Evolutionary conservation across 768 basidiomycete species (phyloP).

Genomic region (Mycena galopus): DNA sequence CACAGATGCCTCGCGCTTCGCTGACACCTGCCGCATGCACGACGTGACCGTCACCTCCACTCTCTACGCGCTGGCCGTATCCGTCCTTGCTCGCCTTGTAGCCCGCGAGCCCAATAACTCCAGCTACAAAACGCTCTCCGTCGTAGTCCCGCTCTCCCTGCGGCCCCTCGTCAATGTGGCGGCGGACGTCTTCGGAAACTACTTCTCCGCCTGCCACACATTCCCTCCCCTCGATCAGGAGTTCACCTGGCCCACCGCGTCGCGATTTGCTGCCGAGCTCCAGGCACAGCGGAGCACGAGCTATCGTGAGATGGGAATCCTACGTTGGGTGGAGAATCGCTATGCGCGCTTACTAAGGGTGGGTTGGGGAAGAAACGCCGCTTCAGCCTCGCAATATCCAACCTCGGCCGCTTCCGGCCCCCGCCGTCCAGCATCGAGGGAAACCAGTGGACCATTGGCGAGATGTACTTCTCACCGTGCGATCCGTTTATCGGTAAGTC

Average conservation of each 20-base stretch:
- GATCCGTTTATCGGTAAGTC: too few species aligned
- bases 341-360: constrained; percentile 45
- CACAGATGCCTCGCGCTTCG: constrained; percentile 35
- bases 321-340: constrained; percentile 49
- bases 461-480: constrained; percentile 44
- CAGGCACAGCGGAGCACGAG: constrained; percentile 35
- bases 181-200: constrained; percentile 48
- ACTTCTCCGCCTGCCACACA: constrained; percentile 42
- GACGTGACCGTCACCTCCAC: constrained; percentile 48
- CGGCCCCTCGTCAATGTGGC: constrained; percentile 44
- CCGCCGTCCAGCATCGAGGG: constrained; percentile 7
- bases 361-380: constrained; percentile 50
- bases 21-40: constrained; percentile 43
- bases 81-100: constrained; percentile 38
- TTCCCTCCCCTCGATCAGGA: constrained; percentile 37
- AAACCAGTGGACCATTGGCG: constrained; percentile 38
- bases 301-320: constrained; percentile 44
- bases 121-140: constrained; percentile 39
- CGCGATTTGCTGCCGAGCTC: constrained; percentile 42
- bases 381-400: constrained; percentile 50
- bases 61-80: constrained; percentile 42
- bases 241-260: constrained; percentile 50
- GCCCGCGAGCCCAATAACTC: not conserved
- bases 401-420: constrained; percentile 48
- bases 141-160: constrained; percentile 48